Evolutionary conservation across 257 asterid species (phyloP), one percentile per base, ranked within the genome.

Genomic region (Vinca minor): DNA sequence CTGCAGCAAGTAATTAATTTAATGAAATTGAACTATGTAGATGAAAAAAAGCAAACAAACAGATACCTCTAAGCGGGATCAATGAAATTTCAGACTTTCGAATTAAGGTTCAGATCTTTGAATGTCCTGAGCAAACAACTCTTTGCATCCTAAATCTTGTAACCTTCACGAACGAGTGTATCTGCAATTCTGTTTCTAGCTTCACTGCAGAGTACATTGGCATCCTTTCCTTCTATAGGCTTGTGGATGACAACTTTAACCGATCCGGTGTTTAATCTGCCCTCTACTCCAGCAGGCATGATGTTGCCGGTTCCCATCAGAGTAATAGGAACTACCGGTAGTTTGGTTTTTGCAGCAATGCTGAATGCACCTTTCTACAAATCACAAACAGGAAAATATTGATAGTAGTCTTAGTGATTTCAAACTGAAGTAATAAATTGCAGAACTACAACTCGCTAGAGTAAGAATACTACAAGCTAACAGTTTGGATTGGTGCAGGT

Each of bases 301-400:
- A 93, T 89, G 61, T 75, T 70, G 25, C 98, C 98, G 0, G 98
- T 89, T 58, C 97, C 97, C 21, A 78, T 67, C 23, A 93, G 93
- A 49, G 91, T 81, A 32, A 93, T 87, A 18, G 98, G 98, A 73
- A 93, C 79, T 18, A 93, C 81, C 0, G 97, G 95, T 59, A 84
- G 96, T 69, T 91, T 87, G 2, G 89, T 84, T 82, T 89, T 93
- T 23, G 82, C 87, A 69, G 97, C 97, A 39, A 93, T 76, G 20
- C 86, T 87, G 72, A 93, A 87, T 5, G 98, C 98, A 65, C 98
- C 98, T 89, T 89, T 93, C 98, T 93, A 66, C 78, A 76, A 63
- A 25, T 15, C 60, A 78, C 28, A 64, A 67, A 58, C 7, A 39
- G 13, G 23, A 59, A 10, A 52, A 69, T 23, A 3, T 34, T 56